Conservation (phyloP, 2,329 filamentous ascomycete genomes). For the Ilyonectria mors-panacis region DNA sequence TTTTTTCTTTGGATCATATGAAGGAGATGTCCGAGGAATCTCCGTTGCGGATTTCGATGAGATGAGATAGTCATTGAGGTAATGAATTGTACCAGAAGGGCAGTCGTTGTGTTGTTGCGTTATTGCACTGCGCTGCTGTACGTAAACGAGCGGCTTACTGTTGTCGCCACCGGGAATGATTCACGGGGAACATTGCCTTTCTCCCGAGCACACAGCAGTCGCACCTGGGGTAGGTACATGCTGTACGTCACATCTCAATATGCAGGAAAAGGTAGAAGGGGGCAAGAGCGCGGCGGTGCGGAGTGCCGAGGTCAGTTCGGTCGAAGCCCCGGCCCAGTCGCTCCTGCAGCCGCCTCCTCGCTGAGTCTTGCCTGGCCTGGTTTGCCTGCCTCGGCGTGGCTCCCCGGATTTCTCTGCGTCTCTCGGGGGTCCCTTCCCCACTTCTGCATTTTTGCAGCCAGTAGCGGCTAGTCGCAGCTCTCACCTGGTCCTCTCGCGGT, state of each 20-base stretch:
- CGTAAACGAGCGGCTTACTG: no score
- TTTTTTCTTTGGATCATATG: no score
- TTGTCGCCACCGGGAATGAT: neutral
- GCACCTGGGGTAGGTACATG: neutral
- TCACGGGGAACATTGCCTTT: neutral
- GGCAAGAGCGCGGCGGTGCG: slow-evolving; percentile 16
- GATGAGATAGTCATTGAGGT: no score
- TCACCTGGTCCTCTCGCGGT: neutral
- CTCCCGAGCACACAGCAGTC: neutral
- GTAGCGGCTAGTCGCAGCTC: slow-evolving; percentile 1
- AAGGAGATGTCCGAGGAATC: no score
- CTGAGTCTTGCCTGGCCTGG: neutral
- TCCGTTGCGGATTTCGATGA: no score
- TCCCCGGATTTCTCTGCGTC: slow-evolving; percentile 49
- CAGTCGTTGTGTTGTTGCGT: neutral
- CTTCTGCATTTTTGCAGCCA: slow-evolving; percentile 5
- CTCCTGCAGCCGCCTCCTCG: neutral
- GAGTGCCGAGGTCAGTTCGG: slow-evolving; percentile 46
- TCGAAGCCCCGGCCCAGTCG: slow-evolving; percentile 33
- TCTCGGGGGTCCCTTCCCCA: slow-evolving; percentile 18
- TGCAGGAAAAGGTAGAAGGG: neutral
- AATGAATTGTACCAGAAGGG: no score
- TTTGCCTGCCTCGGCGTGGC: slow-evolving; percentile 26
- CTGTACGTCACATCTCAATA: neutral
- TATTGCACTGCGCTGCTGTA: neutral